A percentile compares a stretch with the other conserved stretches of the same genome.
Conservation (phyloP, 2,329 filamentous ascomycete species). For the Aspergillus costaricaensis region DNA sequence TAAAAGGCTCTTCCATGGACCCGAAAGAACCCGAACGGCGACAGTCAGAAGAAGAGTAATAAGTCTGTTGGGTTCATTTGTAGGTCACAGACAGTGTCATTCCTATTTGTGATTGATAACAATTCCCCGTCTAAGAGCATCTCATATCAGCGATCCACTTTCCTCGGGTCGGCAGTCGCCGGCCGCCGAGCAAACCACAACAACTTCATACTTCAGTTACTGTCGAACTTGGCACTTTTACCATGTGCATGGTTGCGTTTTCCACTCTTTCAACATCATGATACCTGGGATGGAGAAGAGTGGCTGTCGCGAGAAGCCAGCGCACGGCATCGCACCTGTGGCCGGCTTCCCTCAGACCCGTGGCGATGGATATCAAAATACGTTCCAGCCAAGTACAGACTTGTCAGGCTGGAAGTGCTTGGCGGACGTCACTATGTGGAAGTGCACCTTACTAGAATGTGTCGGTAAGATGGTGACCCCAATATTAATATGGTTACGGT, state of each 20-base stretch:
- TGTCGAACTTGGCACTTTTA: neutral
- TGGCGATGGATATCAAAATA: too few relatives aligned
- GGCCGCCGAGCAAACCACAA: neutral
- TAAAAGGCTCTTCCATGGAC: too few relatives aligned
- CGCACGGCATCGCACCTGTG: neutral
- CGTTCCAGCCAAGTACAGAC: too few relatives aligned
- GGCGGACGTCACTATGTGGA: neutral
- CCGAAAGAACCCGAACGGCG: too few relatives aligned
- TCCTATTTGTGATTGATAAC: neutral
- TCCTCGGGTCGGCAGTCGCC: neutral
- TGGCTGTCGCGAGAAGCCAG: neutral
- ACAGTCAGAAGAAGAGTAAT: neutral
- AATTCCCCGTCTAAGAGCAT: neutral
- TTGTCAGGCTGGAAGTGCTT: neutral
- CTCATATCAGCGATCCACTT: neutral
- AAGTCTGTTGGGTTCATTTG: too few relatives aligned
- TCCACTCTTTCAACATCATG: neutral
- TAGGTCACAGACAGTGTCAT: neutral
- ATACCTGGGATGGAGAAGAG: neutral
- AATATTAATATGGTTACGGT: neutral
- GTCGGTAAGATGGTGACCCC: neutral
- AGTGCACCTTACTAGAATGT: neutral
- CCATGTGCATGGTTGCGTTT: neutral
- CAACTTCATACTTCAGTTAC: neutral
- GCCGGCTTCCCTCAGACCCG: too few relatives aligned